Evolutionary conservation across 2,329 filamentous ascomycete species (phyloP).

Genomic region (Ceratocystis variospora): DNA sequence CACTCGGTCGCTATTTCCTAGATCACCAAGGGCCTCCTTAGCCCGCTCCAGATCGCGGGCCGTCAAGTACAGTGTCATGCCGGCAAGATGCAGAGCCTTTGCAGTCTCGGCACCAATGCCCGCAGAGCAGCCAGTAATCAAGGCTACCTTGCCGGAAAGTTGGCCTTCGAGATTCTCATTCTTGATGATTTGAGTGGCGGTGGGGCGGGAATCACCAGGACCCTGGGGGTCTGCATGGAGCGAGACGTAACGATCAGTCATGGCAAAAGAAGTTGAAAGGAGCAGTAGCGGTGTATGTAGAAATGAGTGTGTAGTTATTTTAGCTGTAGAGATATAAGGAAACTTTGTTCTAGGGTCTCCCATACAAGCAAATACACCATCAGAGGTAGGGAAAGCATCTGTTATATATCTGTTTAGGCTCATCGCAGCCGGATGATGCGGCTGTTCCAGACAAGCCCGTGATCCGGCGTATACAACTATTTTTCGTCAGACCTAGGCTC

Average conservation of each 20-base stretch:
- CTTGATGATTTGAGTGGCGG: neutral
- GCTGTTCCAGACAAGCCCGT: neutral
- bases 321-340: neutral
- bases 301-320: neutral
- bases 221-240: neutral
- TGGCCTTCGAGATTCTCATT: neutral
- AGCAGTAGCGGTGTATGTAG: neutral
- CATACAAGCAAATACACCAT: neutral
- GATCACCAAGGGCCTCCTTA: neutral
- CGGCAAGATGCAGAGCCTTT: constrained; percentile 23
- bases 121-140: constrained; percentile 33
- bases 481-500: neutral
- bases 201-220: neutral
- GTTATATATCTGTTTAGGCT: neutral
- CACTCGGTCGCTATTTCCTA: constrained; percentile 9
- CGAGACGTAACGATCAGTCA: constrained; percentile 20
- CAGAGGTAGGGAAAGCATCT: neutral
- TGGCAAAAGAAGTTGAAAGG: constrained; percentile 9
- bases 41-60: constrained; percentile 27
- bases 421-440: neutral
- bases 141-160: constrained; percentile 22
- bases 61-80: constrained; percentile 22
- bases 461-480: neutral
- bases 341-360: neutral
- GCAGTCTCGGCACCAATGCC: constrained; percentile 30